Evolutionary conservation across 305 asterid genomes (phyloP).

Genomic region (Ilex paraguariensis): DNA sequence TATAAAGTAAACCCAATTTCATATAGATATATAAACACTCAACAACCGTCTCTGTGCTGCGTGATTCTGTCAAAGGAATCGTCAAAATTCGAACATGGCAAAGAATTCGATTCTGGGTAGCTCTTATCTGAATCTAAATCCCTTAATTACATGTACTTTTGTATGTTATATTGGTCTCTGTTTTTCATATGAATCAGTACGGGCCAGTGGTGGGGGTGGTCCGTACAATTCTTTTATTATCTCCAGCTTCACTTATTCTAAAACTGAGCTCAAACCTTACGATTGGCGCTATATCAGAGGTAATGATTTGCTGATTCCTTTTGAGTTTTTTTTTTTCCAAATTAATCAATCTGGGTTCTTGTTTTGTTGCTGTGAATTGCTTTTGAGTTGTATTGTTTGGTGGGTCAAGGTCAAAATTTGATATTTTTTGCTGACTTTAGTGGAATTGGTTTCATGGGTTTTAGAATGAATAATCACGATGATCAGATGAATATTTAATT

Average conservation of each 20-base stretch:
- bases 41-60: no score
- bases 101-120: slow-evolving; percentile 41
- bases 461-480: no score
- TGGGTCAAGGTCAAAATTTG: slow-evolving; percentile 18
- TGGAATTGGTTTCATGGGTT: neutral
- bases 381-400: slow-evolving; percentile 8
- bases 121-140: slow-evolving; percentile 28
- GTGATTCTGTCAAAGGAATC: no score
- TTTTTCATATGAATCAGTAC: slow-evolving; percentile 35
- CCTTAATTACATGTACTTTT: slow-evolving; percentile 17
- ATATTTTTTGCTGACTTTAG: slow-evolving; percentile 3
- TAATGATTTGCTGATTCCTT: slow-evolving; percentile 9
- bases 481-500: no score
- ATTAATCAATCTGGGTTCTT: no score
- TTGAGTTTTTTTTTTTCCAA: no score
- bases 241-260: slow-evolving; percentile 74
- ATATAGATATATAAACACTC: no score
- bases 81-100: slow-evolving; percentile 27
- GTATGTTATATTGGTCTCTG: slow-evolving; percentile 21
- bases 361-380: neutral
- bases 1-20: no score
- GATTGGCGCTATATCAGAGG: slow-evolving; percentile 93
- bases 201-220: slow-evolving; percentile 12
- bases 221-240: slow-evolving; percentile 39
- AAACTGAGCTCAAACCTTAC: slow-evolving; percentile 59